These are phyloP conservation scores for Phytophthora chlamydospora DNA, from an alignment of 352 stramenopile species.

Conservation along the genomic window DNA sequence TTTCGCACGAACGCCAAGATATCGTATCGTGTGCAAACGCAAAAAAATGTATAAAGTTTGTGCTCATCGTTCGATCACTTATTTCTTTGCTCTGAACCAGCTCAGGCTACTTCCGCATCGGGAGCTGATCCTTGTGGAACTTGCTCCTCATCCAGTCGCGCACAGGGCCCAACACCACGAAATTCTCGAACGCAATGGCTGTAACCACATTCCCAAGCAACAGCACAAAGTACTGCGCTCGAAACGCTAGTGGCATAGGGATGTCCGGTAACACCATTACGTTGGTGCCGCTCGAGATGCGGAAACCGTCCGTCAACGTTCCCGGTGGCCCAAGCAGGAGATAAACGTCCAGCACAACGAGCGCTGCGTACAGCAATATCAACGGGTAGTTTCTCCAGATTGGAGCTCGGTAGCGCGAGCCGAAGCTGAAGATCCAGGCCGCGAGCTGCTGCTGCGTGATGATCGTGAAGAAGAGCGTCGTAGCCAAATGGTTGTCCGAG, in stretches of 20 bases:
- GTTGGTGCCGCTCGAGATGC: conserved; percentile 53
- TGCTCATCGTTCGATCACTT: no score
- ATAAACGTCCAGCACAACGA: conserved; percentile 35
- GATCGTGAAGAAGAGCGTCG: conserved; percentile 40
- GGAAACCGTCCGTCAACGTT: conserved; percentile 45
- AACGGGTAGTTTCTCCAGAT: conserved; percentile 46
- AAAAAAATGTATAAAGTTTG: no score
- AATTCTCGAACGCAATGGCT: conserved; percentile 48
- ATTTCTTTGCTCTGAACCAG: background rate
- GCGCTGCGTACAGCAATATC: conserved; percentile 19
- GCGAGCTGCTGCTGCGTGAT: conserved; percentile 35
- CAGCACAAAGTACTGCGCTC: conserved; percentile 42
- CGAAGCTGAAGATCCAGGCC: conserved; percentile 42
- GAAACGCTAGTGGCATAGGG: conserved; percentile 49
- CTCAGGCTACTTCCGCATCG: conserved; percentile 38
- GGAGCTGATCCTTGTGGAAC: conserved; percentile 61
- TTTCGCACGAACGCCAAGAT: background rate
- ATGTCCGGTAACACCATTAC: conserved; percentile 59
- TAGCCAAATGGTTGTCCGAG: conserved; percentile 42
- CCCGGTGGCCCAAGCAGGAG: conserved; percentile 38
- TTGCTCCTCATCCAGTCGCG: conserved; percentile 54
- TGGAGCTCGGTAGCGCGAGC: conserved; percentile 39
- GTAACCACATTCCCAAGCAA: conserved; percentile 40
- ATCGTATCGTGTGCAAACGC: background rate
- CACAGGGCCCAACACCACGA: conserved; percentile 49